Percentiles rank a stretch among this genome's conserved stretches.
Evolutionary conservation across 352 stramenopile species (phyloP).

Genomic region (Globisporangium lucens): DNA sequence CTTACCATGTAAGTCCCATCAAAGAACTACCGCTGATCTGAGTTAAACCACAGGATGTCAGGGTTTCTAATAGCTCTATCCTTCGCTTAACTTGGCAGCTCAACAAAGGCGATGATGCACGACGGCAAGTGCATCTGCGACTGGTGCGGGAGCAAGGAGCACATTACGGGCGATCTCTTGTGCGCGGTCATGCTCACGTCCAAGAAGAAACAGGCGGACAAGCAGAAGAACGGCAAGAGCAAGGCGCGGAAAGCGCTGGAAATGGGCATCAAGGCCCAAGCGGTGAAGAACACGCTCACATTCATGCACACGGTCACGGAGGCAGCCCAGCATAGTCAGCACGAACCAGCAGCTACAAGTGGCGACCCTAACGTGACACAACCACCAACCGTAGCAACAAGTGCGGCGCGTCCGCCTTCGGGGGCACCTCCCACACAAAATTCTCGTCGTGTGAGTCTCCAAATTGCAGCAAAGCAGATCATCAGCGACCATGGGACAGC

Average conservation of each 20-base stretch:
- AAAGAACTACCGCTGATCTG: not conserved
- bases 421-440: not conserved
- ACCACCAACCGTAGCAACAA: not conserved
- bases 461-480: constrained; percentile 35
- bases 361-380: too few species aligned
- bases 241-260: constrained; percentile 21
- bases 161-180: constrained; percentile 58
- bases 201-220: constrained; percentile 59
- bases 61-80: not conserved
- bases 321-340: constrained; percentile 14
- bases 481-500: constrained; percentile 17
- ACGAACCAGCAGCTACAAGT: not conserved
- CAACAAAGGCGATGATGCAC: constrained; percentile 82
- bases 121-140: constrained; percentile 78
- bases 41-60: not conserved
- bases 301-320: constrained; percentile 34
- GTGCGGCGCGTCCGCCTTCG: not conserved
- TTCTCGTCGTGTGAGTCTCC: constrained; percentile 25
- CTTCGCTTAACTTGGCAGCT: constrained; percentile 26
- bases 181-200: constrained; percentile 44
- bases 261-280: constrained; percentile 35
- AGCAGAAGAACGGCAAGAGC: constrained; percentile 39
- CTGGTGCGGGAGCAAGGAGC: constrained; percentile 71
- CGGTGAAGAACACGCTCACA: constrained; percentile 44
- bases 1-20: constrained; percentile 51